A percentile compares a stretch with the other conserved stretches of the same genome.
Conservation (phyloP, 2,329 filamentous ascomycete genomes). For the Teratosphaeria viscida region DNA sequence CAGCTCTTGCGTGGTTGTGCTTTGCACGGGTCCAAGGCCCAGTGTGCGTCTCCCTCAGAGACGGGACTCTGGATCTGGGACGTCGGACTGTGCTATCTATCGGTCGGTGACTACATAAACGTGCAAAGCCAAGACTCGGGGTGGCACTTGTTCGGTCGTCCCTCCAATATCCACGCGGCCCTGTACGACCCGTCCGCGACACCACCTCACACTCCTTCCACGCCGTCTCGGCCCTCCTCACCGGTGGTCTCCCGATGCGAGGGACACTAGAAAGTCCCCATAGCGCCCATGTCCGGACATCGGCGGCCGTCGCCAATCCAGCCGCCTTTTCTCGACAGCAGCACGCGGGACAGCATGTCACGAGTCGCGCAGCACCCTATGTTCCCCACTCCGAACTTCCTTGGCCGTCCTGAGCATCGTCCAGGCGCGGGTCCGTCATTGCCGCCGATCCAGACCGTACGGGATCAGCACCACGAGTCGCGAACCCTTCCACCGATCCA, state of each 20-base stretch:
- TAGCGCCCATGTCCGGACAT: slow-evolving; percentile 18
- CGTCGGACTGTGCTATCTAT: neutral
- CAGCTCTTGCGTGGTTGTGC: neutral
- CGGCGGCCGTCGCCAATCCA: slow-evolving; percentile 30
- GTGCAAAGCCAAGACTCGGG: neutral
- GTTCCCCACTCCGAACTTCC: slow-evolving; percentile 31
- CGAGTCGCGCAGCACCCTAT: slow-evolving; percentile 34
- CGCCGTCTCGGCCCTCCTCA: neutral
- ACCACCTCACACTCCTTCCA: neutral
- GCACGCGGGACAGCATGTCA: slow-evolving; percentile 32
- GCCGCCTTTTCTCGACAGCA: slow-evolving; percentile 27
- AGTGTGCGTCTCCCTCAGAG: neutral
- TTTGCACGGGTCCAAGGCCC: neutral
- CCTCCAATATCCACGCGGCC: neutral
- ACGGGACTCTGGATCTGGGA: neutral
- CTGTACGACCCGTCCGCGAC: neutral
- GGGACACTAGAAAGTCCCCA: neutral
- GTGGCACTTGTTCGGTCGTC: neutral
- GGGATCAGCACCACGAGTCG: slow-evolving; percentile 6
- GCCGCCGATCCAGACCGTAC: slow-evolving; percentile 25
- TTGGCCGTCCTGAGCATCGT: slow-evolving; percentile 29
- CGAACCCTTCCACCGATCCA: slow-evolving; percentile 13
- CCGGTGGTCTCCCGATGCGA: neutral
- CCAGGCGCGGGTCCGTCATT: slow-evolving; percentile 27
- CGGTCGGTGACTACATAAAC: neutral